Conservation (phyloP, 2,329 filamentous ascomycete species). For the Diaporthe sp. region DNA sequence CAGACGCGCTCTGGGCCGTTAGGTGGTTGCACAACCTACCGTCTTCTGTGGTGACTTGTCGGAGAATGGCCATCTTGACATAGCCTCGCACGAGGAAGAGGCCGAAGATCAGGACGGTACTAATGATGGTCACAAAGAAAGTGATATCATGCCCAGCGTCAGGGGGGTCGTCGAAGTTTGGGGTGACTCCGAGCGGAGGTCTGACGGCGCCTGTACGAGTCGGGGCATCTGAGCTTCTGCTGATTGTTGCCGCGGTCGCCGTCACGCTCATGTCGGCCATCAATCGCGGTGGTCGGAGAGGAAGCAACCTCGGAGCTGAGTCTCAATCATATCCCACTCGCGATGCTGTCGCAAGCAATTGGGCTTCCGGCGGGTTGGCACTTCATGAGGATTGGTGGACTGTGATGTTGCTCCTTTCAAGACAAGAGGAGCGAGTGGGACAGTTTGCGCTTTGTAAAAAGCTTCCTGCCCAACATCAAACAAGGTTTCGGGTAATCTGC, state of each 20-base stretch:
- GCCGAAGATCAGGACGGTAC: background rate
- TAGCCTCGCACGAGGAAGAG: slow-evolving; percentile 7
- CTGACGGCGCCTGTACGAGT: slow-evolving; percentile 3
- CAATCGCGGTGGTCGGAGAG: background rate
- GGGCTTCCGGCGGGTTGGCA: background rate
- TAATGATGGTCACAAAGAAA: background rate
- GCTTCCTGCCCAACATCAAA: background rate
- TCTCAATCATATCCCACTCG: background rate
- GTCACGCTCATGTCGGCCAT: background rate
- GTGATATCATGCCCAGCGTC: slow-evolving; percentile 7
- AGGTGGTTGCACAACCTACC: background rate
- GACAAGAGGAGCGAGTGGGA: background rate
- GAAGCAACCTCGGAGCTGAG: background rate
- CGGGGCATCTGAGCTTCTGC: slow-evolving; percentile 3
- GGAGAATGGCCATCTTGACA: background rate
- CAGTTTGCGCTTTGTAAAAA: background rate
- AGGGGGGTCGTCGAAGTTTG: slow-evolving; percentile 18
- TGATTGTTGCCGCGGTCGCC: background rate
- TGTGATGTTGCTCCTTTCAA: background rate
- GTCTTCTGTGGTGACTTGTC: slow-evolving; percentile 7
- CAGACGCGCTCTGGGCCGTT: background rate
- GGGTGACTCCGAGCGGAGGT: slow-evolving; percentile 5
- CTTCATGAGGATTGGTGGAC: background rate
- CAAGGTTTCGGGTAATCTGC: slow-evolving; percentile 17
- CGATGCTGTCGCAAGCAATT: background rate